phyloP scores from a whole-genome alignment of 1,139 yeast species.

The Starmera stellimalicola region DNA sequence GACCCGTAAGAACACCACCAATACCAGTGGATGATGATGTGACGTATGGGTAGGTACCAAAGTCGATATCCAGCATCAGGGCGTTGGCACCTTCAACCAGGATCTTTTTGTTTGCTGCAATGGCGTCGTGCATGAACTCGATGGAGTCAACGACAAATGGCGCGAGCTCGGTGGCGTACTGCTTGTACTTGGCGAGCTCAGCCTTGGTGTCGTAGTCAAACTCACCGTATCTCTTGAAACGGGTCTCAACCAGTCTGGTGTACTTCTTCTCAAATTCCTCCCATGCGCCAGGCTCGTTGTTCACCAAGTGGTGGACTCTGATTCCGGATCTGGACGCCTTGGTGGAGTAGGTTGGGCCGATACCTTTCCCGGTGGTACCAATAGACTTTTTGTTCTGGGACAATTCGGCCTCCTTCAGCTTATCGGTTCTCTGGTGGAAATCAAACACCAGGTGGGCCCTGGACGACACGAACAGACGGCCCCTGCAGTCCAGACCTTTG shows the following conservation, averaged over 20 bases:
- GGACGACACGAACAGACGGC: constrained; percentile 77
- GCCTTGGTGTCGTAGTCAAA: constrained; percentile 80
- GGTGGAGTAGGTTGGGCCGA: constrained; percentile 96
- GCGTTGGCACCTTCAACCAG: constrained; percentile 98
- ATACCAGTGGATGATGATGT: constrained; percentile 94
- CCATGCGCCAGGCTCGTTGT: constrained; percentile 89
- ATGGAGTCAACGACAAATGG: constrained; percentile 95
- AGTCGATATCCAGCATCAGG: constrained; percentile 92
- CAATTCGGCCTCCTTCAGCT: constrained; percentile 87
- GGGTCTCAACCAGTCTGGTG: constrained; percentile 66
- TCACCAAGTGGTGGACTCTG: constrained; percentile 91
- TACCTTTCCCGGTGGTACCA: constrained; percentile 99
- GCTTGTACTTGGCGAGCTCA: constrained; percentile 70
- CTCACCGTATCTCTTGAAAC: constrained; percentile 86
- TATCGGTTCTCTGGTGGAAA: constrained; percentile 95
- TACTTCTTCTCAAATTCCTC: constrained; percentile 76
- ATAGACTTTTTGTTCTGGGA: constrained; percentile 80
- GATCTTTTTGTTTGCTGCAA: constrained; percentile 70
- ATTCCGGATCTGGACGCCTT: constrained; percentile 96
- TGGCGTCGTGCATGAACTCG: constrained; percentile 79
- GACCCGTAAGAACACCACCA: constrained; percentile 97
- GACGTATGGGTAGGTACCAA: constrained; percentile 97
- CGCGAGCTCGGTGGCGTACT: constrained; percentile 60
- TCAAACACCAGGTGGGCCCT: constrained; percentile 96
- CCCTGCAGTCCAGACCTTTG: constrained; percentile 75